phyloP scores from a whole-genome alignment of 2,329 filamentous ascomycete genomes.

The Pyrenophora teres region DNA sequence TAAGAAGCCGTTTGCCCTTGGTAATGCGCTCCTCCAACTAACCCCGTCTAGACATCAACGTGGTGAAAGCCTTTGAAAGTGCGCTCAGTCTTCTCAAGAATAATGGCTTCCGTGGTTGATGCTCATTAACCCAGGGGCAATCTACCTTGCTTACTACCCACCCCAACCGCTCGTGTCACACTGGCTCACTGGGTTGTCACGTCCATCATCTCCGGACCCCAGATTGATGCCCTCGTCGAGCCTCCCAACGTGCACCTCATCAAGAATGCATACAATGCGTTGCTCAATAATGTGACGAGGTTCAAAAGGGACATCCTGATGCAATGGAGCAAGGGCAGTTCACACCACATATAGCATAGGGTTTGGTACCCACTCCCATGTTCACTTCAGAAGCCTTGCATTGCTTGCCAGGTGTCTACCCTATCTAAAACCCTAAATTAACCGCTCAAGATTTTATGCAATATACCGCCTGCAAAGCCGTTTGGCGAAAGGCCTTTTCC shows the following conservation, averaged over 20 bases:
- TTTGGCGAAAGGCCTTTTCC: background rate
- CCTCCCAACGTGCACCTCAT: background rate
- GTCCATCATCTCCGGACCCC: background rate
- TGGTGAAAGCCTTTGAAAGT: conserved; percentile 56
- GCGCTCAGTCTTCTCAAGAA: conserved; percentile 53
- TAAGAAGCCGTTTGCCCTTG: conserved; percentile 53
- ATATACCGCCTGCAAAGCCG: conserved; percentile 12
- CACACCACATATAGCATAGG: background rate
- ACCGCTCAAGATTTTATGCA: conserved; percentile 28
- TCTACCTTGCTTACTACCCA: conserved; percentile 24
- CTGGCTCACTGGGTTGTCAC: background rate
- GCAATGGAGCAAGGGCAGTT: background rate
- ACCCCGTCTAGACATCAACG: conserved; percentile 47
- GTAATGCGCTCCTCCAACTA: background rate
- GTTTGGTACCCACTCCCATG: background rate
- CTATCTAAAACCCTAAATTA: conserved; percentile 17
- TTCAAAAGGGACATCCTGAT: background rate
- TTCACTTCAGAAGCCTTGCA: conserved; percentile 3
- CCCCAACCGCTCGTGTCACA: conserved; percentile 4
- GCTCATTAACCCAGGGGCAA: conserved; percentile 29
- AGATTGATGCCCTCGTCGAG: background rate
- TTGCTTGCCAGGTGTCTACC: conserved; percentile 8
- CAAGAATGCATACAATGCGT: conserved; percentile 18
- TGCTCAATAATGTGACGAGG: conserved; percentile 24
- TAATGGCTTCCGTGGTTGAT: conserved; percentile 31